A percentile compares a stretch with the other conserved stretches of the same genome.
These are phyloP conservation scores for Psilocybe tampanensis DNA, from an alignment of 768 basidiomycete species.

Conservation along the genomic window DNA sequence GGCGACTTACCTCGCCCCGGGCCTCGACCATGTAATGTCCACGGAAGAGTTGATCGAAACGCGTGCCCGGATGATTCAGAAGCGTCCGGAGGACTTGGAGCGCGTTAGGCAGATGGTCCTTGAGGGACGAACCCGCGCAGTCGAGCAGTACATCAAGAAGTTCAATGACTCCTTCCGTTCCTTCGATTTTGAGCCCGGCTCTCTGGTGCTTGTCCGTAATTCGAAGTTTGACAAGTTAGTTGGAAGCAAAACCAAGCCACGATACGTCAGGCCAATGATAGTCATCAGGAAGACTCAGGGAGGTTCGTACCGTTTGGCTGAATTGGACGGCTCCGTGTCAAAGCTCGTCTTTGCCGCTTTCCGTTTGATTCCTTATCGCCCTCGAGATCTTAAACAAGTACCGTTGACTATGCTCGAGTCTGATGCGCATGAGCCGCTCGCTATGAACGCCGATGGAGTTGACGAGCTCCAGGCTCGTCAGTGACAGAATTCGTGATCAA, in stretches of 20 bases:
- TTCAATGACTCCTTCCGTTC: too few species aligned
- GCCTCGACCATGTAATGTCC: background rate
- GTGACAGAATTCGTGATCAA: too few species aligned
- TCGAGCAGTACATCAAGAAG: constrained; percentile 21
- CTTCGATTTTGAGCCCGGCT: constrained; percentile 29
- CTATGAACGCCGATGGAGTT: background rate
- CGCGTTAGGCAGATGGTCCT: background rate
- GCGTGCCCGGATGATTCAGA: constrained; percentile 6
- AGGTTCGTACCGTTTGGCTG: constrained; percentile 31
- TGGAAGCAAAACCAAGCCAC: constrained; percentile 29
- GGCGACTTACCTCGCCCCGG: constrained; percentile 5
- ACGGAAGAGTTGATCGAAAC: constrained; percentile 8
- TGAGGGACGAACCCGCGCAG: constrained; percentile 4
- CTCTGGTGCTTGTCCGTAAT: constrained; percentile 37
- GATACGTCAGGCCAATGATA: constrained; percentile 39
- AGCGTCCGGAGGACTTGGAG: constrained; percentile 5
- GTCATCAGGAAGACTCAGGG: constrained; percentile 29
- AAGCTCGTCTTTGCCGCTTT: constrained; percentile 26
- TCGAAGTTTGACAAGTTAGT: constrained; percentile 28
- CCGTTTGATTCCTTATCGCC: constrained; percentile 26
- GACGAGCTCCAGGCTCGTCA: too few species aligned
- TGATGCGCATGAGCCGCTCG: constrained; percentile 5
- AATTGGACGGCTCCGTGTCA: constrained; percentile 31
- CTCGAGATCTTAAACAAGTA: constrained; percentile 10
- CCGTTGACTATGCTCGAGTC: constrained; percentile 13